phyloP scores from a whole-genome alignment of 768 basidiomycete genomes.

The Rhizopogon vesiculosus region DNA sequence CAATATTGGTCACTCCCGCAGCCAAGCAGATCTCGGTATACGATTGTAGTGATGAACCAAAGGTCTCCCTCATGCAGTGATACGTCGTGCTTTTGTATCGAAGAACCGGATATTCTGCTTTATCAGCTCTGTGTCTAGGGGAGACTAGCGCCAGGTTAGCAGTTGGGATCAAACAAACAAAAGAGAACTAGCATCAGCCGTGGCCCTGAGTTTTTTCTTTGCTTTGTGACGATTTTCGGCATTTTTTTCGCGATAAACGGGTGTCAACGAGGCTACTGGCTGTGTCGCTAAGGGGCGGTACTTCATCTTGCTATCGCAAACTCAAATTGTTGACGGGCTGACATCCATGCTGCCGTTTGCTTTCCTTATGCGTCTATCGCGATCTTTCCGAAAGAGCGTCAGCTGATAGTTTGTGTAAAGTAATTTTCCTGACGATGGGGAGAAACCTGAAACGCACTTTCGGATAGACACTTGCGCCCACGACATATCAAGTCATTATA shows the following conservation, averaged over 20 bases:
- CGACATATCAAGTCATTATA: background rate
- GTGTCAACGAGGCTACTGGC: constrained; percentile 19
- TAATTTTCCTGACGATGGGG: constrained; percentile 17
- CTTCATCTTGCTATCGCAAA: constrained; percentile 12
- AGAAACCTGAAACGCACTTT: constrained; percentile 1
- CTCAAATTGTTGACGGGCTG: constrained; percentile 16
- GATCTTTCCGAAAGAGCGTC: constrained; percentile 20
- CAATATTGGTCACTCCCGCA: background rate
- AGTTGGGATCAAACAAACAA: constrained; percentile 4
- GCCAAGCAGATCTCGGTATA: background rate
- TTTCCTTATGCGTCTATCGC: constrained; percentile 19
- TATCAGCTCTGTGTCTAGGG: background rate
- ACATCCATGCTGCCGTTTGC: constrained; percentile 5
- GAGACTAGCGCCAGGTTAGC: background rate
- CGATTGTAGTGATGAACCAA: background rate
- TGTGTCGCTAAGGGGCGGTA: constrained; percentile 21
- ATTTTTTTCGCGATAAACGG: constrained; percentile 2
- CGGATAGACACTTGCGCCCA: constrained; percentile 3
- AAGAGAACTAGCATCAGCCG: constrained; percentile 13
- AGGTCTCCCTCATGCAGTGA: background rate
- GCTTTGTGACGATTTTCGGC: constrained; percentile 9
- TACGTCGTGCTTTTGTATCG: background rate
- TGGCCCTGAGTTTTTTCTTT: constrained; percentile 18
- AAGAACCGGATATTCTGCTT: background rate
- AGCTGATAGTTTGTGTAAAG: constrained; percentile 12